Percentiles rank a stretch among this genome's conserved stretches.
phyloP scores from a whole-genome alignment of 257 asterid genomes.

The Craterostigma plantagineum region DNA sequence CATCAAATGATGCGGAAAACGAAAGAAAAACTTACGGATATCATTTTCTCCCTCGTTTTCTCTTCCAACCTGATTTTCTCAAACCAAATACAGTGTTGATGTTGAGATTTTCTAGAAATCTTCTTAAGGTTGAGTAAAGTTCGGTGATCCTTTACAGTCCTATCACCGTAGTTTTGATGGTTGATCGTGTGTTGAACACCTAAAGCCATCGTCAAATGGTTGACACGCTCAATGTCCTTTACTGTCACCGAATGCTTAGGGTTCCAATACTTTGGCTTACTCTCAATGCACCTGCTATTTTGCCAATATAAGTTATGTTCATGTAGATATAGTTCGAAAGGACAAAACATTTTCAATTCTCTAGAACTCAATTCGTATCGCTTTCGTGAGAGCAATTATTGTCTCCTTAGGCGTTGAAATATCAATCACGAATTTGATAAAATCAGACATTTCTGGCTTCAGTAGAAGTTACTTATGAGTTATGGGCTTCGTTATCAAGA shows the following conservation, averaged over 20 bases:
- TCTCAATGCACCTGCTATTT: slow-evolving; percentile 34
- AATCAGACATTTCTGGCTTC: slow-evolving; percentile 55
- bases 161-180: slow-evolving; percentile 37
- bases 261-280: slow-evolving; percentile 48
- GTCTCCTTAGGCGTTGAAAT: slow-evolving; percentile 32
- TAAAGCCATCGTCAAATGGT: slow-evolving; percentile 33
- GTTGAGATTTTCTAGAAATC: slow-evolving; percentile 25
- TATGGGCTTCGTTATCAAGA: slow-evolving; percentile 27
- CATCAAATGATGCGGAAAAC: too few relatives aligned
- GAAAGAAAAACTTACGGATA: too few relatives aligned
- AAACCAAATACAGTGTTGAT: slow-evolving; percentile 25
- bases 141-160: slow-evolving; percentile 28
- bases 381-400: slow-evolving; percentile 31
- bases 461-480: slow-evolving; percentile 49
- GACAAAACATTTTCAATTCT: background rate
- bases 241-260: slow-evolving; percentile 37
- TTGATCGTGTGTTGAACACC: slow-evolving; percentile 41
- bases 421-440: slow-evolving; percentile 25
- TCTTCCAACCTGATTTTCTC: too few relatives aligned
- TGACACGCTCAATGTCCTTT: slow-evolving; percentile 30
- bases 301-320: background rate
- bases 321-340: background rate
- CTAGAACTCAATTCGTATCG: slow-evolving; percentile 25
- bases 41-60: too few relatives aligned
- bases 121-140: slow-evolving; percentile 38